phyloP scores from a whole-genome alignment of 2,329 filamentous ascomycete genomes.

The Zasmidium angulare region DNA sequence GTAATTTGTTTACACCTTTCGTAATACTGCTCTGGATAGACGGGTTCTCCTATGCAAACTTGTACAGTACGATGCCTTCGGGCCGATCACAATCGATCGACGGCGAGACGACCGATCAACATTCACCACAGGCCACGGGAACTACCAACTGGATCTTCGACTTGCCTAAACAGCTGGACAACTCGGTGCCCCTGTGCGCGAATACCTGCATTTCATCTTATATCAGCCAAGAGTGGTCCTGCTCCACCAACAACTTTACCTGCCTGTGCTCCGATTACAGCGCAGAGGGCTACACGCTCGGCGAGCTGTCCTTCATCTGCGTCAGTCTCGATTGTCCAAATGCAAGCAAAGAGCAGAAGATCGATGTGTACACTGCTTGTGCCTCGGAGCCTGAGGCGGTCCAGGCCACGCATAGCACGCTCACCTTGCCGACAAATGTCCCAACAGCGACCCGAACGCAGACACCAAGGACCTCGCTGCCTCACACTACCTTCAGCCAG shows the following conservation, averaged over 20 bases:
- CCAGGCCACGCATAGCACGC: slow-evolving; percentile 26
- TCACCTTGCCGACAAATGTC: neutral
- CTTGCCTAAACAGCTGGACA: slow-evolving; percentile 22
- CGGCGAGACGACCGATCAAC: slow-evolving; percentile 4
- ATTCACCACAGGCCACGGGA: slow-evolving; percentile 4
- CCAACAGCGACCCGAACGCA: neutral
- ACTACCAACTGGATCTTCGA: slow-evolving; percentile 4
- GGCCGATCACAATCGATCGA: slow-evolving; percentile 2
- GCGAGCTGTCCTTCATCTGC: slow-evolving; percentile 34
- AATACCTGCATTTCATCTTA: slow-evolving; percentile 29
- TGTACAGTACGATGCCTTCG: slow-evolving; percentile 18
- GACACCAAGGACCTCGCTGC: neutral
- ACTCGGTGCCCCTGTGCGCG: slow-evolving; percentile 31
- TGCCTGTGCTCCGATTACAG: slow-evolving; percentile 36
- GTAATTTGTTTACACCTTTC: slow-evolving; percentile 5
- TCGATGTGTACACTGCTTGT: slow-evolving; percentile 31
- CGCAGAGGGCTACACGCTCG: slow-evolving; percentile 32
- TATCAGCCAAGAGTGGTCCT: slow-evolving; percentile 25
- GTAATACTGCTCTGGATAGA: slow-evolving; percentile 5
- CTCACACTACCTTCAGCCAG: neutral
- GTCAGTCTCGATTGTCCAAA: slow-evolving; percentile 11
- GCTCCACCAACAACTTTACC: slow-evolving; percentile 19
- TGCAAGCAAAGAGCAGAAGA: slow-evolving; percentile 3
- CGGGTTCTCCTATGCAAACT: slow-evolving; percentile 2
- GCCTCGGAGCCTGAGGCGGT: slow-evolving; percentile 24